Conservation (phyloP, 768 basidiomycete species). For the Xerocomus brunneocitrinus region DNA sequence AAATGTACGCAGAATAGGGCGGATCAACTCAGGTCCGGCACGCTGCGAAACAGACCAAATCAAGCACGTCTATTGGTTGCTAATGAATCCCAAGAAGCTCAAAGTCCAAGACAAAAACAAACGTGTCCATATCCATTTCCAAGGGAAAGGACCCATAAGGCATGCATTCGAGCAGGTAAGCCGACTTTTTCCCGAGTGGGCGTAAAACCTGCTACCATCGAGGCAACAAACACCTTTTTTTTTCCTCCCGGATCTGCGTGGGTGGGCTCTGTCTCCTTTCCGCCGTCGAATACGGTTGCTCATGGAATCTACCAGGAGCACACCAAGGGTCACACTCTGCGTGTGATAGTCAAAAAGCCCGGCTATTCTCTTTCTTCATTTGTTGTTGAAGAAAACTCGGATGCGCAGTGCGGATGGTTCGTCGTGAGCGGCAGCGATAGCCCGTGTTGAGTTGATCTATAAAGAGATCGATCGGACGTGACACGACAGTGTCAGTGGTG, state of each 20-base stretch:
- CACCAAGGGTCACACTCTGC: conserved; percentile 23
- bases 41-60: not conserved
- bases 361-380: conserved; percentile 14
- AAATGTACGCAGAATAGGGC: not conserved
- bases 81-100: not conserved
- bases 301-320: conserved; percentile 9
- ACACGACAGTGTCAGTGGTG: not conserved
- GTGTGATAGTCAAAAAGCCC: conserved; percentile 26
- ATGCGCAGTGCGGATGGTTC: conserved; percentile 11
- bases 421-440: conserved; percentile 16
- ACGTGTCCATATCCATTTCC: not conserved
- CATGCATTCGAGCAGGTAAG: not conserved
- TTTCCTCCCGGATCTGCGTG: not conserved
- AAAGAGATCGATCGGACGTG: not conserved
- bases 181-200: not conserved
- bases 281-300: conserved; percentile 16
- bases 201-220: not conserved
- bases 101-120: not conserved
- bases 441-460: not conserved
- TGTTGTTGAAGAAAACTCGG: conserved; percentile 4
- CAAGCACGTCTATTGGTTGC: not conserved
- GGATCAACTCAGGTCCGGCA: not conserved
- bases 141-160: not conserved
- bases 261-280: not conserved
- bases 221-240: not conserved